Evolutionary conservation across 306 rosid genomes (phyloP).

Genomic region (Lithocarpus polystachyus): DNA sequence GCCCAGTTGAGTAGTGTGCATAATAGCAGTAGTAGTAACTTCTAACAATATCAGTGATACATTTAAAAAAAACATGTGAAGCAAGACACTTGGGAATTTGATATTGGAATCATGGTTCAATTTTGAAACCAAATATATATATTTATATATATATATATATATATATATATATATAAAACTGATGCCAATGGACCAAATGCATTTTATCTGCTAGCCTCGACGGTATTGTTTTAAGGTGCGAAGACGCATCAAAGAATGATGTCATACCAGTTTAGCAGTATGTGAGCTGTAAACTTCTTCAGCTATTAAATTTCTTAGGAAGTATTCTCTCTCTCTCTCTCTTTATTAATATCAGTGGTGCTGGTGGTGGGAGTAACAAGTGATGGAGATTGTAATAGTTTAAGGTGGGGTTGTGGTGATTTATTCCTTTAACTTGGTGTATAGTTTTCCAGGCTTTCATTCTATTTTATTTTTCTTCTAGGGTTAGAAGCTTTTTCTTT

Average conservation of each 20-base stretch:
- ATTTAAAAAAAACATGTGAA: no score
- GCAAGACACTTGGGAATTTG: no score
- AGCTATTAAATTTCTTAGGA: constrained; percentile 7
- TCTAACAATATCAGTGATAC: no score
- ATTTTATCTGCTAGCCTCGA: constrained; percentile 83
- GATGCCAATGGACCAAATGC: constrained; percentile 82
- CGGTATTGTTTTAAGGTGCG: constrained; percentile 80
- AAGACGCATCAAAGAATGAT: constrained; percentile 72
- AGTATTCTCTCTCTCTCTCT: not conserved
- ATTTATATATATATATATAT: no score
- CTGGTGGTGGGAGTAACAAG: not conserved
- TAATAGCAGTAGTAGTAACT: no score
- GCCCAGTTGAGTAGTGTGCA: no score
- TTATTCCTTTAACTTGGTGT: constrained; percentile 10
- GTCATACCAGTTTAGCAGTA: constrained; percentile 71
- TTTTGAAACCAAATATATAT: no score
- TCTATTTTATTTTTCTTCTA: not conserved
- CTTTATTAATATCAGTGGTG: not conserved
- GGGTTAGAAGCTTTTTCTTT: constrained; percentile 6
- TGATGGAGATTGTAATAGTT: constrained; percentile 15
- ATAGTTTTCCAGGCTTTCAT: constrained; percentile 14
- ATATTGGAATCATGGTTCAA: no score
- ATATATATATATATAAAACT: no score
- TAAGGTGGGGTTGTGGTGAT: constrained; percentile 14
- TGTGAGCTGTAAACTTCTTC: not conserved